Percentiles rank a stretch among this genome's conserved stretches.
Conservation (phyloP, 208 protist species). For the Leishmania turanica region DNA sequence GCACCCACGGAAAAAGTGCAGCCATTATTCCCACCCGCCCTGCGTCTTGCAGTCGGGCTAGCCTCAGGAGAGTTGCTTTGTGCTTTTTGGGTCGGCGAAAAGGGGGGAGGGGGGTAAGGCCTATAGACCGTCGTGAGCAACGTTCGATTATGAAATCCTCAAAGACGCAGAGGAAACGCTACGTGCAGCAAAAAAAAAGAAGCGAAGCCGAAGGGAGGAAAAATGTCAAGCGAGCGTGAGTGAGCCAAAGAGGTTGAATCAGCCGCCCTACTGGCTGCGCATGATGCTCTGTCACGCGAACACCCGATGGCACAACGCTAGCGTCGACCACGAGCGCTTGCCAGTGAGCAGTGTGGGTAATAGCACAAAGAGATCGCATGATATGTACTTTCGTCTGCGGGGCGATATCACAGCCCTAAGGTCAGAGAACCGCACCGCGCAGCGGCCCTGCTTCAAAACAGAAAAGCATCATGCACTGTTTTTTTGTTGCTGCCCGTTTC, state of each 20-base stretch:
- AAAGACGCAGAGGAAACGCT: neutral
- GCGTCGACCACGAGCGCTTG: neutral
- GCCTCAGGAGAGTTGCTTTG: neutral
- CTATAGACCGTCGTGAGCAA: neutral
- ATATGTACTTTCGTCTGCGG: neutral
- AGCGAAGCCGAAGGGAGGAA: neutral
- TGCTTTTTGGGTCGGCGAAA: neutral
- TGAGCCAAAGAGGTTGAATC: neutral
- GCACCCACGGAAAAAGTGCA: slow-evolving; percentile 85
- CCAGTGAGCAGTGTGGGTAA: neutral
- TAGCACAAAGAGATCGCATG: neutral
- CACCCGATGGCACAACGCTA: neutral
- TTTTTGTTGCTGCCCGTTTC: neutral
- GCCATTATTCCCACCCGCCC: slow-evolving; percentile 45
- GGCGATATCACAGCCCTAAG: neutral
- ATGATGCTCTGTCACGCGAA: neutral
- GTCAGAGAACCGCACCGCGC: neutral
- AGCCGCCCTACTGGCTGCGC: neutral
- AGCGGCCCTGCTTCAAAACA: neutral
- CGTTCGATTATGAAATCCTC: neutral
- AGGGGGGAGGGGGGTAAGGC: neutral
- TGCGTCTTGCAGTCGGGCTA: neutral
- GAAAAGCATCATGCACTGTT: neutral
- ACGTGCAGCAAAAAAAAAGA: too few species aligned
- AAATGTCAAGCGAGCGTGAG: neutral